Evolutionary conservation across 2,329 filamentous ascomycete genomes (phyloP).

Genomic region (Nigrospora sphaerica): DNA sequence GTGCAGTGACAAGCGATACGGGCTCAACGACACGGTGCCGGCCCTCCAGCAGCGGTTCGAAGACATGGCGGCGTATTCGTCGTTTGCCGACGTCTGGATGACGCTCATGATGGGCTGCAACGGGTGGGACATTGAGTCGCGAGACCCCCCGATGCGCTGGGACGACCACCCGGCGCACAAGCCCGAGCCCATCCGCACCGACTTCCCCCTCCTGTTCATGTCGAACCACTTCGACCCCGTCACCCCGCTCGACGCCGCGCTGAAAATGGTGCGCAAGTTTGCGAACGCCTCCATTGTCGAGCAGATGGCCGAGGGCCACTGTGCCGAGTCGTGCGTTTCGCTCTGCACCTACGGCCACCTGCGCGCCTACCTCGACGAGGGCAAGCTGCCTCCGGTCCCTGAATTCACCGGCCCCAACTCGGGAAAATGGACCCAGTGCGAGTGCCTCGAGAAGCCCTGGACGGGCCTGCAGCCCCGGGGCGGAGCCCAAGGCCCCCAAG

Average conservation of each 20-base stretch:
- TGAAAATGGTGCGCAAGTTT: constrained; percentile 30
- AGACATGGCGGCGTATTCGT: constrained; percentile 20
- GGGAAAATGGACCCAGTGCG: constrained; percentile 16
- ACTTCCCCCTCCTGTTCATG: constrained; percentile 49
- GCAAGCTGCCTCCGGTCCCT: constrained; percentile 23
- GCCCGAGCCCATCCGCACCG: constrained; percentile 29
- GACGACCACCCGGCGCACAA: constrained; percentile 19
- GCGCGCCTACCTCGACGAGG: constrained; percentile 25
- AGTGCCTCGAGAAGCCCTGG: constrained; percentile 21
- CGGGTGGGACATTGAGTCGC: constrained; percentile 24
- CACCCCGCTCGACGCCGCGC: constrained; percentile 43
- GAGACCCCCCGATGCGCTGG: constrained; percentile 23
- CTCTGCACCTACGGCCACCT: constrained; percentile 26
- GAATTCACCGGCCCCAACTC: constrained; percentile 12
- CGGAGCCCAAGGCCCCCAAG: no score
- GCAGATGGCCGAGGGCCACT: constrained; percentile 27
- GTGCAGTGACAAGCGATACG: constrained; percentile 26
- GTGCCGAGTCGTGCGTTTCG: constrained; percentile 24
- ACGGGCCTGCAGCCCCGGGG: background rate
- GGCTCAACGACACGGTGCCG: constrained; percentile 22
- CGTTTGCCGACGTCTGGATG: constrained; percentile 29
- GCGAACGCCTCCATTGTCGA: constrained; percentile 28
- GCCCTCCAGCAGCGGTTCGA: constrained; percentile 20
- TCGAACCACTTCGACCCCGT: constrained; percentile 53
- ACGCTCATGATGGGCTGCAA: constrained; percentile 24